Evolutionary conservation across 202 grass and related monocot genomes (phyloP).

Genomic region (Hordeum pubiflorum): DNA sequence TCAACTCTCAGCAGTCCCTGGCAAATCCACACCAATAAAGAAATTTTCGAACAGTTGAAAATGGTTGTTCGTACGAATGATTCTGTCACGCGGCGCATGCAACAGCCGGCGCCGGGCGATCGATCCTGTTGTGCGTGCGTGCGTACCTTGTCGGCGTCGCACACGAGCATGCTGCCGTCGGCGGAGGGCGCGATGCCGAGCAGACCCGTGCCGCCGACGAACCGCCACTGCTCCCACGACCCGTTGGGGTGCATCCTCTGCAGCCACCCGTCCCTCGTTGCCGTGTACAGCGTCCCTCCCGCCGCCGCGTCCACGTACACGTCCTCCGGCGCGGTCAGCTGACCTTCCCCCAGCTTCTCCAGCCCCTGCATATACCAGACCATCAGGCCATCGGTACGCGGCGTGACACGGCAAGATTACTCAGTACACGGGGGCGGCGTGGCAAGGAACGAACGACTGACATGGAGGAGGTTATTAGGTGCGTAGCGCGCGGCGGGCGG

Average conservation of each 20-base stretch:
- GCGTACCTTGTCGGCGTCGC: constrained; percentile 49
- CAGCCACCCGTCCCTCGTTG: constrained; percentile 71
- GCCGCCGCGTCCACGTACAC: constrained; percentile 50
- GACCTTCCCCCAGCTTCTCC: constrained; percentile 68
- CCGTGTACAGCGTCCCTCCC: constrained; percentile 49
- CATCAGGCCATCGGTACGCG: not conserved
- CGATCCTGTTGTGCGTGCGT: not conserved
- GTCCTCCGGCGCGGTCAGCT: constrained; percentile 48
- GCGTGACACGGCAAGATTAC: not conserved
- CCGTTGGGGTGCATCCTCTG: constrained; percentile 53
- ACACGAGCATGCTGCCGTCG: constrained; percentile 53
- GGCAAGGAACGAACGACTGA: not conserved
- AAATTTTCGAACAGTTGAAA: not conserved
- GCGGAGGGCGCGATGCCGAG: constrained; percentile 48
- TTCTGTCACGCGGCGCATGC: not conserved
- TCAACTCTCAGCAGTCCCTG: constrained; percentile 56
- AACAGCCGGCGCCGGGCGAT: not conserved
- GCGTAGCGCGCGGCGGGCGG: not conserved
- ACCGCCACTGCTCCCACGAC: constrained; percentile 59
- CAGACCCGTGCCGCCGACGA: constrained; percentile 38
- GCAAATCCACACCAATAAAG: not conserved
- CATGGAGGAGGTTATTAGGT: constrained; percentile 68
- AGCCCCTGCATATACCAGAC: constrained; percentile 8
- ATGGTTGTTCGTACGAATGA: not conserved
- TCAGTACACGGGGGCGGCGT: not conserved